phyloP scores from a whole-genome alignment of 177 flowering plant species.

The Vitis hybrid region DNA sequence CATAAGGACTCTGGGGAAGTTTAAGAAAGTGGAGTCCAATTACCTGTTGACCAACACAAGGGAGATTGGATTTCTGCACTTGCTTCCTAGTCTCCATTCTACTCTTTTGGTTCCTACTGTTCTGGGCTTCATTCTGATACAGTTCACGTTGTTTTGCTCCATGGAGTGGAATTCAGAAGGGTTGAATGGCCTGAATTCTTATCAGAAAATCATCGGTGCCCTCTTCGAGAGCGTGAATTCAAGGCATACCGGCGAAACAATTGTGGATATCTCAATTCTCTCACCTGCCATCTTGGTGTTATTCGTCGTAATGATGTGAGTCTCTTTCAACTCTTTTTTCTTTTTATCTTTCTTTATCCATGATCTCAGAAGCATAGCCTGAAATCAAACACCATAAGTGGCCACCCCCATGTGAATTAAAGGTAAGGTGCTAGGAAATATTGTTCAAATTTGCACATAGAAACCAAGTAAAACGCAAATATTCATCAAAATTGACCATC shows the following conservation, averaged over 20 bases:
- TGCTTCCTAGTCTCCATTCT: constrained; percentile 34
- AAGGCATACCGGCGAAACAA: constrained; percentile 64
- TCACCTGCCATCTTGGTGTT: constrained; percentile 59
- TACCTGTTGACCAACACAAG: constrained; percentile 20
- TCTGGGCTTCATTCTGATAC: constrained; percentile 46
- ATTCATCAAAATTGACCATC: no score
- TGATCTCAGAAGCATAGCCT: no score
- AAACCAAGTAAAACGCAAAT: no score
- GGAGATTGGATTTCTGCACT: constrained; percentile 29
- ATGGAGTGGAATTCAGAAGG: constrained; percentile 62
- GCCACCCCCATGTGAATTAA: no score
- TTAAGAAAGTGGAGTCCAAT: constrained; percentile 10
- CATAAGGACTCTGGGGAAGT: constrained; percentile 20
- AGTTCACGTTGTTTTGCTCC: constrained; percentile 41
- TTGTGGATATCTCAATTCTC: constrained; percentile 52
- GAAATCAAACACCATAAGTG: no score
- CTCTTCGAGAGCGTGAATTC: constrained; percentile 56
- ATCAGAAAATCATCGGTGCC: constrained; percentile 45
- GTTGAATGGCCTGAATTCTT: constrained; percentile 40
- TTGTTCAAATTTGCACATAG: no score
- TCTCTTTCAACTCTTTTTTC: not conserved
- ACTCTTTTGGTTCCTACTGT: constrained; percentile 40
- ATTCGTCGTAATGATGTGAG: constrained; percentile 72
- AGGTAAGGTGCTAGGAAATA: no score
- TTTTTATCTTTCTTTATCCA: no score